Evolutionary conservation across 2,329 filamentous ascomycete species (phyloP).

Genomic region (Emericellopsis atlantica): DNA sequence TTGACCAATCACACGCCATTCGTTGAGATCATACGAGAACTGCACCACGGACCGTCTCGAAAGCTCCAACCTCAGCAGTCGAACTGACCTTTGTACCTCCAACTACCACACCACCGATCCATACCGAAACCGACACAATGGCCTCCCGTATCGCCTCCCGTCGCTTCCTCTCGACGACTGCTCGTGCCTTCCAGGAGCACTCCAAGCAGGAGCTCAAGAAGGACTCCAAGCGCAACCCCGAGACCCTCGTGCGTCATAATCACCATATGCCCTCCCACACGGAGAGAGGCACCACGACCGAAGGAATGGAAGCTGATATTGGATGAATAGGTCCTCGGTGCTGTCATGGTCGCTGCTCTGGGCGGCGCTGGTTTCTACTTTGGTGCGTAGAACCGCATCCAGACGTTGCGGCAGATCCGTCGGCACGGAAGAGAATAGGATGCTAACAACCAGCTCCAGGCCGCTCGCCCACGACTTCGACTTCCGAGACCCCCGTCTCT

Average conservation of each 20-base stretch:
- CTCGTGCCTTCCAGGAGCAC: slow-evolving; percentile 34
- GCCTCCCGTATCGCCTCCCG: slow-evolving; percentile 40
- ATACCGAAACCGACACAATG: slow-evolving; percentile 25
- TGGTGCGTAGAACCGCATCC: slow-evolving; percentile 33
- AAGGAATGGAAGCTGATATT: too few species aligned
- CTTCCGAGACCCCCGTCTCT: slow-evolving; percentile 66
- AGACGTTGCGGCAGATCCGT: background rate
- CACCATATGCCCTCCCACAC: background rate
- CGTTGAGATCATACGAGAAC: slow-evolving; percentile 19
- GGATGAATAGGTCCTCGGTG: slow-evolving; percentile 62
- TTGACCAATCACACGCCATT: slow-evolving; percentile 6
- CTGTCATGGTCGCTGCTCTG: slow-evolving; percentile 82
- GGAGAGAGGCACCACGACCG: too few species aligned
- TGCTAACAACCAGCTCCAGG: slow-evolving; percentile 30
- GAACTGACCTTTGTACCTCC: slow-evolving; percentile 1
- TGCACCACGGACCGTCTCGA: slow-evolving; percentile 1
- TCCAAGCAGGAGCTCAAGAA: slow-evolving; percentile 37
- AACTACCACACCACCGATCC: slow-evolving; percentile 7
- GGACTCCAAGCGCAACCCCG: slow-evolving; percentile 43
- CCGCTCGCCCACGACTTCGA: slow-evolving; percentile 72
- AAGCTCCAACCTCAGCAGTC: slow-evolving; percentile 1
- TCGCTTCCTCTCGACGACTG: slow-evolving; percentile 40
- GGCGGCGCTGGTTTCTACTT: slow-evolving; percentile 85
- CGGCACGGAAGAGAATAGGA: background rate
- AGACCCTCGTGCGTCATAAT: slow-evolving; percentile 29